These are phyloP conservation scores for Erodium texanum DNA, from an alignment of 441 rosid genomes.

Conservation along the genomic window DNA sequence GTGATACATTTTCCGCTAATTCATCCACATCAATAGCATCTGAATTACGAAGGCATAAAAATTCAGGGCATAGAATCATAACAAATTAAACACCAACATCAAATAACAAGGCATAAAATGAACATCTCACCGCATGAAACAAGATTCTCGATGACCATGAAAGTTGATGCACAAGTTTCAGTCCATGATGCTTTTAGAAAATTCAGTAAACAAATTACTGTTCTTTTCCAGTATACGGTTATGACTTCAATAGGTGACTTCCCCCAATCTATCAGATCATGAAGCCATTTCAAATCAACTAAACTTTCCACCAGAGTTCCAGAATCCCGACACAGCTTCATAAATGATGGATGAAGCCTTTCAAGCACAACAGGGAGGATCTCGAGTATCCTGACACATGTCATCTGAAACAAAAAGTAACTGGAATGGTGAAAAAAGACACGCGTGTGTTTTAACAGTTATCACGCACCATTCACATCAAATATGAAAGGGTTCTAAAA, in stretches of 20 bases:
- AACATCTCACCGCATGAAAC: constrained; percentile 56
- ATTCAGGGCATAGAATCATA: background rate
- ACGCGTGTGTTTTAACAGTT: background rate
- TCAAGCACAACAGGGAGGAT: constrained; percentile 66
- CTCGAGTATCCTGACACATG: constrained; percentile 90
- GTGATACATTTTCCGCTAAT: constrained; percentile 54
- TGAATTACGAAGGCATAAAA: constrained; percentile 21
- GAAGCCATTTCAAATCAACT: constrained; percentile 69
- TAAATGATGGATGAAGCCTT: constrained; percentile 37
- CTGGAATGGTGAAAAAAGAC: constrained; percentile 3
- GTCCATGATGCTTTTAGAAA: constrained; percentile 41
- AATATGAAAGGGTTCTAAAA: background rate
- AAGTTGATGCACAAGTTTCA: constrained; percentile 30
- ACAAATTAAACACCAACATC: constrained; percentile 5
- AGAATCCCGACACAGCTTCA: constrained; percentile 26
- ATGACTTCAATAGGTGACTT: constrained; percentile 83
- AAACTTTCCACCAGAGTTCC: constrained; percentile 29
- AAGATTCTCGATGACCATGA: constrained; percentile 50
- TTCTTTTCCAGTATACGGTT: constrained; percentile 78
- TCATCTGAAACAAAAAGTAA: constrained; percentile 57
- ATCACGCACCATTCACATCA: background rate
- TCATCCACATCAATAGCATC: constrained; percentile 57
- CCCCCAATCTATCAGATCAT: constrained; percentile 92
- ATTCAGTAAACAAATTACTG: constrained; percentile 52
- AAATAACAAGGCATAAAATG: constrained; percentile 13